Evolutionary conservation across 768 basidiomycete genomes (phyloP).

Genomic region (Panaeolus papilionaceus): DNA sequence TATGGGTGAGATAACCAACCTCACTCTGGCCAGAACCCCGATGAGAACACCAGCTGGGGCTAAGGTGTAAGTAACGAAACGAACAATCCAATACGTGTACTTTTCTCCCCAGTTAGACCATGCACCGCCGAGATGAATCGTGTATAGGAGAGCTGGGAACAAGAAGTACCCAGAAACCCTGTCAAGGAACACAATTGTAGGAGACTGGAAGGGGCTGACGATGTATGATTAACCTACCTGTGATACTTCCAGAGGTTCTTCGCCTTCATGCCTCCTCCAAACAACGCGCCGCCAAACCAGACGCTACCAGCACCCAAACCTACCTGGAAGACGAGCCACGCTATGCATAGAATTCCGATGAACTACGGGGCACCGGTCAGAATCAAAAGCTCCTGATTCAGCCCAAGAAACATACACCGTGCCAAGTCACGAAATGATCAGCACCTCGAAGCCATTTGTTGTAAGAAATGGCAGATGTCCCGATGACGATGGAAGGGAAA

Average conservation of each 20-base stretch:
- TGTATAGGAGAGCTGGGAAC: conserved; percentile 63
- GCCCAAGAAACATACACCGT: conserved; percentile 56
- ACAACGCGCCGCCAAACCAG: conserved; percentile 72
- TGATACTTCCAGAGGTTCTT: conserved; percentile 88
- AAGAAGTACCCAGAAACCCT: conserved; percentile 80
- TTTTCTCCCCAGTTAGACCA: conserved; percentile 65
- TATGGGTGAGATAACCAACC: conserved; percentile 44
- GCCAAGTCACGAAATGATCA: conserved; percentile 76
- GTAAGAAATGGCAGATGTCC: conserved; percentile 64
- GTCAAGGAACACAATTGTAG: background rate
- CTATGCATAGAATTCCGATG: conserved; percentile 66
- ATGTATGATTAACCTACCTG: conserved; percentile 44
- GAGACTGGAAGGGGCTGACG: background rate
- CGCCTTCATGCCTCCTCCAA: conserved; percentile 76
- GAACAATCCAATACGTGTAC: conserved; percentile 43
- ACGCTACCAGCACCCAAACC: conserved; percentile 76
- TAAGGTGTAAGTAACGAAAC: conserved; percentile 58
- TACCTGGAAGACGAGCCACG: conserved; percentile 68
- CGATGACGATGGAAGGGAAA: conserved; percentile 62
- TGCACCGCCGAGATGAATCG: conserved; percentile 72
- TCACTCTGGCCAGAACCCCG: conserved; percentile 54
- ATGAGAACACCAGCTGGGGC: conserved; percentile 55
- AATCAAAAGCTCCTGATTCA: background rate
- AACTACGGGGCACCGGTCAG: conserved; percentile 41
- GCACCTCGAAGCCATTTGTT: conserved; percentile 61